Evolutionary conservation across 371 early-diverging fungal species (phyloP).

Genomic region (Encephalitozoon intestinalis): DNA sequence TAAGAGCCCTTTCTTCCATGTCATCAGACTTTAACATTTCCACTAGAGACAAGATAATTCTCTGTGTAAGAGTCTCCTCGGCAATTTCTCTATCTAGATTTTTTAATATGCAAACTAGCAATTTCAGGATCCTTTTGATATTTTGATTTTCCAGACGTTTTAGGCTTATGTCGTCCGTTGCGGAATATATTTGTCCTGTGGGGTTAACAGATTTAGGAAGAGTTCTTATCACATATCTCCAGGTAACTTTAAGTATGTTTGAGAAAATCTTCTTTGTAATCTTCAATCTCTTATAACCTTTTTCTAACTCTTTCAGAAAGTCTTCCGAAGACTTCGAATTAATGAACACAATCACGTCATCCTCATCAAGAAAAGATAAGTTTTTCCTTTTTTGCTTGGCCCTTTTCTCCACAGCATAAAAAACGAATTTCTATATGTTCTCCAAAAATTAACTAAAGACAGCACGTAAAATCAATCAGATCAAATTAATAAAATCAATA

Average conservation of each 20-base stretch:
- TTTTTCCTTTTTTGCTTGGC: not conserved
- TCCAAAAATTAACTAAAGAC: not conserved
- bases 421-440: not conserved
- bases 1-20: not conserved
- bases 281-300: not conserved
- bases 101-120: not conserved
- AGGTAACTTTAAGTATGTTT: not conserved
- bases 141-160: not conserved
- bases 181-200: not conserved
- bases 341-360: not conserved
- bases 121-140: not conserved
- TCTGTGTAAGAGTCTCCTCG: not conserved
- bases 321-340: not conserved
- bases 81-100: not conserved
- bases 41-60: not conserved
- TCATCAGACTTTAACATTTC: not conserved
- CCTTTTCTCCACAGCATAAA: not conserved
- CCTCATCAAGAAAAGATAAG: not conserved
- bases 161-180: not conserved
- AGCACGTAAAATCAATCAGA: not conserved
- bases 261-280: not conserved
- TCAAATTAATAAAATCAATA: too few relatives aligned
- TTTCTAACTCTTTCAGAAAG: not conserved
- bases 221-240: not conserved
- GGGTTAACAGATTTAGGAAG: not conserved